These are phyloP conservation scores for Elsinoe fawcettii DNA, from an alignment of 2,329 filamentous ascomycete genomes.

Conservation along the genomic window DNA sequence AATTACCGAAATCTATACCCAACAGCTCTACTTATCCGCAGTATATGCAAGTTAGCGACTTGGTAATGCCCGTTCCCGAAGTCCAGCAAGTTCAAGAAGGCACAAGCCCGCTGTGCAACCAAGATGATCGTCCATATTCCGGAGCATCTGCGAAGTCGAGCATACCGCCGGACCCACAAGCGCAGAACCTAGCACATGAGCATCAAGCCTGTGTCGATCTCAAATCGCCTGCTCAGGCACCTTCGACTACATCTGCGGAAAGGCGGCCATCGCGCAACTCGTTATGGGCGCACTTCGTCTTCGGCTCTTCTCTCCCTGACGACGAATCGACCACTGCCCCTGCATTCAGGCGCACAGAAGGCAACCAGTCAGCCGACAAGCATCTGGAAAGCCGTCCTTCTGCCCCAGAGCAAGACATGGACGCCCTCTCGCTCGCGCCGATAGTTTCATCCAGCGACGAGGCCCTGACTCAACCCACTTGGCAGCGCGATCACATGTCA, in stretches of 20 bases:
- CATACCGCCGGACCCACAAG: no score
- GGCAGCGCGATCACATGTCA: constrained; percentile 2
- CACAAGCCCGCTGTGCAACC: no score
- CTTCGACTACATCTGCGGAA: not conserved
- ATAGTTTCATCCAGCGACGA: not conserved
- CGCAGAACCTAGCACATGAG: no score
- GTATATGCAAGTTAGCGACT: no score
- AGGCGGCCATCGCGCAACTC: not conserved
- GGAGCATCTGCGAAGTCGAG: no score
- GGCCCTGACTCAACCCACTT: not conserved
- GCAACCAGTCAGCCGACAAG: not conserved
- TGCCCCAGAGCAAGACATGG: not conserved
- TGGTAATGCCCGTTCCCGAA: no score
- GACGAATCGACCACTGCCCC: not conserved
- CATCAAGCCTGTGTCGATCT: not conserved
- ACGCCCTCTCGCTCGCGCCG: constrained; percentile 4
- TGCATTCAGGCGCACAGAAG: not conserved
- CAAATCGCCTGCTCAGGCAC: not conserved
- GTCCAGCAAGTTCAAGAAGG: no score
- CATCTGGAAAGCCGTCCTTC: not conserved
- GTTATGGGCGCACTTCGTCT: not conserved
- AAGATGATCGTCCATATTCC: no score
- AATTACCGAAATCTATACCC: no score
- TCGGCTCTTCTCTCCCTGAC: not conserved
- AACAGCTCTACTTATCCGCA: no score